Conservation (phyloP, 345 rosid genomes). For the Populus pruinosa region DNA sequence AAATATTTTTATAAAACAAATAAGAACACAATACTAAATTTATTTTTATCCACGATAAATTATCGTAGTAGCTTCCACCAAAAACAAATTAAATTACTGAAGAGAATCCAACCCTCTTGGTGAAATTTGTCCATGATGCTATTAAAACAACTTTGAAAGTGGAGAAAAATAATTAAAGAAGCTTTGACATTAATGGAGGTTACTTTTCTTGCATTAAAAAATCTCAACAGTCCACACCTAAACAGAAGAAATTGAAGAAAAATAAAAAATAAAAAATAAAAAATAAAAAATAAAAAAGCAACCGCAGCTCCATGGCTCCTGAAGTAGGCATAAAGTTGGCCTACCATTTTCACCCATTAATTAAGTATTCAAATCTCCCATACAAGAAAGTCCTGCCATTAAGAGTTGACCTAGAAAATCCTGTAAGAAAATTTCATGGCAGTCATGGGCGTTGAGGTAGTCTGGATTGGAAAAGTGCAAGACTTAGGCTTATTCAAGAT, state of each 20-base stretch:
- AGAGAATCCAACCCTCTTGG: no score
- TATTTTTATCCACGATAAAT: no score
- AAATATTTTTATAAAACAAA: no score
- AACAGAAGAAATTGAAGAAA: background rate
- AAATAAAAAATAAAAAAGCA: background rate
- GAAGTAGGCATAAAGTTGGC: constrained; percentile 15
- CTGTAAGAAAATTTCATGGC: background rate
- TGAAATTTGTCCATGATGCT: no score
- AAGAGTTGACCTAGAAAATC: no score
- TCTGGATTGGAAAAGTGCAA: background rate
- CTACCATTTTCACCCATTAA: no score
- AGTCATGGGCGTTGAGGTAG: background rate
- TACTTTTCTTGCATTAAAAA: background rate
- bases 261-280: background rate
- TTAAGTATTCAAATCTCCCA: no score
- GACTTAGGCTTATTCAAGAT: no score
- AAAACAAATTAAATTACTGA: no score
- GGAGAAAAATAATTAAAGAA: background rate
- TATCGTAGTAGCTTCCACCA: no score
- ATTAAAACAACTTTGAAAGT: background rate
- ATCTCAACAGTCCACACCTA: background rate
- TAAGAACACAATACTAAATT: no score
- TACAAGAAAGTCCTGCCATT: no score
- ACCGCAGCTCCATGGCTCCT: background rate
- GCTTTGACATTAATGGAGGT: background rate